Evolutionary conservation across 31 red algal genomes (phyloP).

Genomic region (Asparagopsis taxiformis): DNA sequence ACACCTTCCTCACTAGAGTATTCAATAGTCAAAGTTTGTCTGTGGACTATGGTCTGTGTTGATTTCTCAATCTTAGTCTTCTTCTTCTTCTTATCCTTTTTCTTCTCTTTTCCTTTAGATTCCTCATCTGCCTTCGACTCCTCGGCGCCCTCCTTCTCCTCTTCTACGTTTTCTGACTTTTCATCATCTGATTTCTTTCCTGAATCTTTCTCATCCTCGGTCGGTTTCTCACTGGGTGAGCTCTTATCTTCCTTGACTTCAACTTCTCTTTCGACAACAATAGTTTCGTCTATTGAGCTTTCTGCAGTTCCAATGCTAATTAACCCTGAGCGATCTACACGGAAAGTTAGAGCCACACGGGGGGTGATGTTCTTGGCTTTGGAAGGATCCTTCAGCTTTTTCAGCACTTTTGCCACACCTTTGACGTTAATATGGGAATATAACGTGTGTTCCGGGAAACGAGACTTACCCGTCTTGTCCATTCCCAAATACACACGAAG

Average conservation of each 20-base stretch:
- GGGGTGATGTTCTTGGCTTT: conserved; percentile 48
- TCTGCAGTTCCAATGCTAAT: conserved; percentile 64
- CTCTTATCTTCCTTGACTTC: conserved; percentile 44
- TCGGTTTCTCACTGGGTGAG: conserved; percentile 18
- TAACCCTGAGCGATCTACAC: conserved; percentile 50
- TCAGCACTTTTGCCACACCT: conserved; percentile 63
- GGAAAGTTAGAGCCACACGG: conserved; percentile 66
- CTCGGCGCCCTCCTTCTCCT: conserved; percentile 7
- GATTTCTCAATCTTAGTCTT: conserved; percentile 72
- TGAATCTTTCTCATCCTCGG: conserved; percentile 28
- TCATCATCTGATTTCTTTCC: conserved; percentile 11
- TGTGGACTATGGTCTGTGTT: conserved; percentile 69
- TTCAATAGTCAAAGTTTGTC: conserved; percentile 48
- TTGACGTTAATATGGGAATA: conserved; percentile 54
- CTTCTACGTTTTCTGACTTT: conserved; percentile 20
- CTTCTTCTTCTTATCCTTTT: conserved; percentile 52
- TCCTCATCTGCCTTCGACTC: conserved; percentile 1
- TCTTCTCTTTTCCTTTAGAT: conserved; percentile 11
- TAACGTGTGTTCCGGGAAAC: conserved; percentile 60
- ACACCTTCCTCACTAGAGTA: conserved; percentile 39
- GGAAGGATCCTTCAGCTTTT: conserved; percentile 55
- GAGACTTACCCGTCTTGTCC: conserved; percentile 35
- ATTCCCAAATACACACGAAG: conserved; percentile 40
- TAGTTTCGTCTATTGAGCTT: conserved; percentile 59
- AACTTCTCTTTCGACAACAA: conserved; percentile 64